Conservation (phyloP, 805 yeast species). For the Candida ipomoeae region DNA sequence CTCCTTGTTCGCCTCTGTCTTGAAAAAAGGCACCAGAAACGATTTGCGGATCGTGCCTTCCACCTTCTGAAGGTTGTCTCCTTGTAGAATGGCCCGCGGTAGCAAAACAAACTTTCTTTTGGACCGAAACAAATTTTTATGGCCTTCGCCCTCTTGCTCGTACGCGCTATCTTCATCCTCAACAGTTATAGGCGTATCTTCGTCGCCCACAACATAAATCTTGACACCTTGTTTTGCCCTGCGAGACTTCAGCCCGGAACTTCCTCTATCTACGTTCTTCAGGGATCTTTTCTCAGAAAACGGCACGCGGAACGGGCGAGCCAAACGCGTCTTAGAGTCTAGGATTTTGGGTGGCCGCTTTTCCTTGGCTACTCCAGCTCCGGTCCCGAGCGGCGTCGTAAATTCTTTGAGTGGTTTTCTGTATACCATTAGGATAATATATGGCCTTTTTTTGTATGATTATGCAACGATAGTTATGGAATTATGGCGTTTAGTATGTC, state of each 20-base stretch:
- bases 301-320: constrained; percentile 70
- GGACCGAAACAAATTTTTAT: constrained; percentile 16
- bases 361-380: constrained; percentile 60
- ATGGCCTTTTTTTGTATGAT: too few relatives aligned
- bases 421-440: constrained; percentile 14
- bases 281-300: constrained; percentile 27
- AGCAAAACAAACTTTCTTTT: constrained; percentile 55
- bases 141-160: constrained; percentile 31
- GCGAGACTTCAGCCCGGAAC: background rate
- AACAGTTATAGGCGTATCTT: background rate
- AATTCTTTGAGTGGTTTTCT: constrained; percentile 36
- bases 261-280: constrained; percentile 11
- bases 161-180: constrained; percentile 14
- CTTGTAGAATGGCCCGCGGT: constrained; percentile 47
- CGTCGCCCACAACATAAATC: constrained; percentile 27
- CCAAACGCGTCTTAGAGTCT: constrained; percentile 49
- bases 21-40: constrained; percentile 61
- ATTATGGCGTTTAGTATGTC: background rate
- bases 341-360: constrained; percentile 51
- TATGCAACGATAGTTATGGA: background rate
- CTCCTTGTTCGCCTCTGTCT: constrained; percentile 29
- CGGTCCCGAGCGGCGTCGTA: constrained; percentile 56
- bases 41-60: constrained; percentile 40
- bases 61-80: constrained; percentile 27
- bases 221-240: constrained; percentile 28